Conservation (phyloP, 805 yeast species). For the Candida maesae region DNA sequence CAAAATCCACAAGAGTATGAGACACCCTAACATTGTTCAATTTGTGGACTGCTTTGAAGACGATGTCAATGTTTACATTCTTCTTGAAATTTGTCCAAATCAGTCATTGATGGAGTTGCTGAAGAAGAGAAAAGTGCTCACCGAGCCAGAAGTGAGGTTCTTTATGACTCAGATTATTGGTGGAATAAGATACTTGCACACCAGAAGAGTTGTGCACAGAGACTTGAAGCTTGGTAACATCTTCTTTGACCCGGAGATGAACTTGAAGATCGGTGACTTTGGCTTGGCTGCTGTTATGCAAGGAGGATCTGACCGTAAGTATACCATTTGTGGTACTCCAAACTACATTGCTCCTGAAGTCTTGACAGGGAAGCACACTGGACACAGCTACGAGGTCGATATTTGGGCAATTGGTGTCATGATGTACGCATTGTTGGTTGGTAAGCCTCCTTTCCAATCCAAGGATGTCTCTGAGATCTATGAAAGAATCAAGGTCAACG, state of each 20-base stretch:
- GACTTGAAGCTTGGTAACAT: slow-evolving; percentile 95
- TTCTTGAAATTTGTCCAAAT: slow-evolving; percentile 92
- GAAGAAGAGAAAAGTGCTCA: slow-evolving; percentile 75
- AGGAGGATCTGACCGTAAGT: slow-evolving; percentile 66
- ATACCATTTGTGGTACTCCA: slow-evolving; percentile 98
- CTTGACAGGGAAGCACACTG: slow-evolving; percentile 77
- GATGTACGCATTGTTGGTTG: slow-evolving; percentile 87
- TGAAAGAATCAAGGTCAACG: slow-evolving; percentile 82
- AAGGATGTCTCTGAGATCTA: slow-evolving; percentile 90
- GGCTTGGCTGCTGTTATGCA: slow-evolving; percentile 96
- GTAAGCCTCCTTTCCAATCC: slow-evolving; percentile 97
- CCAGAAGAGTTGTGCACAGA: slow-evolving; percentile 89
- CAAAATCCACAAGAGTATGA: slow-evolving; percentile 87
- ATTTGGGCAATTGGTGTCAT: slow-evolving; percentile 98
- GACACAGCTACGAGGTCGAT: slow-evolving; percentile 94
- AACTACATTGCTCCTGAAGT: slow-evolving; percentile 99
- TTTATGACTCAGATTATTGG: slow-evolving; percentile 92
- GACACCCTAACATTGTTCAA: slow-evolving; percentile 86
- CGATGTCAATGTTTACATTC: slow-evolving; percentile 86
- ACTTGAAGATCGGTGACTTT: slow-evolving; percentile 94
- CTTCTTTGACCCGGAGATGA: slow-evolving; percentile 91
- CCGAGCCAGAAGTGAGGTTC: slow-evolving; percentile 88
- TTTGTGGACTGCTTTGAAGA: slow-evolving; percentile 97
- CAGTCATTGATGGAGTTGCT: slow-evolving; percentile 92
- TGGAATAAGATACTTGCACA: slow-evolving; percentile 89